Base-by-base conservation (phyloP, 805 yeast genomes). In the Jamesozyma gamospora region DNA sequence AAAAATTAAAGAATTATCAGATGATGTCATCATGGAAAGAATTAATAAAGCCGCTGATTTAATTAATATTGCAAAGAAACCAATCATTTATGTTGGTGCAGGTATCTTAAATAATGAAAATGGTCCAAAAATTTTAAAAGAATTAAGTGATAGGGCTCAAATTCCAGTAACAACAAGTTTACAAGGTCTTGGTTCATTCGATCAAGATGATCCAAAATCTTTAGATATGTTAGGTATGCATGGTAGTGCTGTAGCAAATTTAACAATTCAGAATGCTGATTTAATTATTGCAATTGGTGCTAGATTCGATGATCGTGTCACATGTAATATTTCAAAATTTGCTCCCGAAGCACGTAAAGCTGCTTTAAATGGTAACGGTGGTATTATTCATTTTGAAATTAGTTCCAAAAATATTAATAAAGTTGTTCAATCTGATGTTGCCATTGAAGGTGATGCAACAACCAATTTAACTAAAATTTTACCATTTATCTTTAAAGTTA, bases 151-250 rank as follows among this genome's bases (percentile, higher is more conserved):
- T 44, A 82, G 81, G 66, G 95, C 95, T 21, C 71, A 74, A 57
- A 90, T 92, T 47, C 98, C 98, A 27, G 98, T 92, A 46, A 90
- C 98, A 34, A 92, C 97, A 21, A 83, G 96, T 38, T 62, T 92
- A 42, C 97, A 88, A 66, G 96, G 83, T 41, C 72, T 92, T 48
- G 98, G 98, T 52, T 83, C 94, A 8, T 92, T 80, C 56, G 96
- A 92, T 65, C 97, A 92, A 69, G 74, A 71, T 46, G 95, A 88
- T 65, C 79, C 79, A 48, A 86, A 87, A 64, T 81, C 96, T 19
- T 66, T 92, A 50, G 96, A 90, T 64, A 86, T 92, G 94, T 74
- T 92, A 50, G 98, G 98, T 54, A 92, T 92, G 98, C 98, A 92
- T 65, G 98, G 98, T 49, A 74, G 79, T 45, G 96, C 87, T 37